Conservation (phyloP, 129 eudicot species). For the Saussurea involucrata region DNA sequence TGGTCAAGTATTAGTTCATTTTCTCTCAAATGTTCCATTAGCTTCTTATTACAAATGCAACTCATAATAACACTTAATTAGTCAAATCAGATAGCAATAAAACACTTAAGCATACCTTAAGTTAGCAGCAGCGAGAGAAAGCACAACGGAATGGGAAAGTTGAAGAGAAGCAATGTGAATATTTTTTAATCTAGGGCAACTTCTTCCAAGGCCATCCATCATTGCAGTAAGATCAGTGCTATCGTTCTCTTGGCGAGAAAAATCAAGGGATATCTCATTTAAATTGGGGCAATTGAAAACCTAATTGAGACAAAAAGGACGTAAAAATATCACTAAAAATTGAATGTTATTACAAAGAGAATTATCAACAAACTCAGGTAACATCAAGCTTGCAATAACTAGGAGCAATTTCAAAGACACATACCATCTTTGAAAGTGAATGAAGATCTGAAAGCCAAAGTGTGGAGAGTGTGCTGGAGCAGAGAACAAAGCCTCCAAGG, state of each 20-base stretch:
- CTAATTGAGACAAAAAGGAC: constrained; percentile 28
- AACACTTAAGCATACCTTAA: constrained; percentile 48
- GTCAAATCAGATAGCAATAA: not conserved
- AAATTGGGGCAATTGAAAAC: constrained; percentile 84
- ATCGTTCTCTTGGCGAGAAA: constrained; percentile 80
- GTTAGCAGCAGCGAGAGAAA: constrained; percentile 84
- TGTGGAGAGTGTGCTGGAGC: constrained; percentile 67
- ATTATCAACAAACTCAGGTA: not conserved
- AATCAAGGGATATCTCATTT: constrained; percentile 72
- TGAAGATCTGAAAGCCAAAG: constrained; percentile 95
- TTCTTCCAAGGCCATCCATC: constrained; percentile 75
- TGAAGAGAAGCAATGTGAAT: constrained; percentile 75
- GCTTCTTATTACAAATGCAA: not conserved
- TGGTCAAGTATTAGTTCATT: not conserved
- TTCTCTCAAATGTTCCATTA: not conserved
- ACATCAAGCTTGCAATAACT: not conserved
- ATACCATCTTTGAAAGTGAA: constrained; percentile 81
- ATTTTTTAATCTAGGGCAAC: constrained; percentile 69
- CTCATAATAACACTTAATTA: not conserved
- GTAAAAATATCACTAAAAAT: not conserved
- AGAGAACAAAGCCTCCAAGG: constrained; percentile 65
- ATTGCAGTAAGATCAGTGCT: constrained; percentile 63
- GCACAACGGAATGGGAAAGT: constrained; percentile 78
- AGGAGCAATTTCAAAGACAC: not conserved
- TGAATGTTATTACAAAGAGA: not conserved